Conservation (phyloP, 129 eudicot species). For the Tanacetum coccineum region DNA sequence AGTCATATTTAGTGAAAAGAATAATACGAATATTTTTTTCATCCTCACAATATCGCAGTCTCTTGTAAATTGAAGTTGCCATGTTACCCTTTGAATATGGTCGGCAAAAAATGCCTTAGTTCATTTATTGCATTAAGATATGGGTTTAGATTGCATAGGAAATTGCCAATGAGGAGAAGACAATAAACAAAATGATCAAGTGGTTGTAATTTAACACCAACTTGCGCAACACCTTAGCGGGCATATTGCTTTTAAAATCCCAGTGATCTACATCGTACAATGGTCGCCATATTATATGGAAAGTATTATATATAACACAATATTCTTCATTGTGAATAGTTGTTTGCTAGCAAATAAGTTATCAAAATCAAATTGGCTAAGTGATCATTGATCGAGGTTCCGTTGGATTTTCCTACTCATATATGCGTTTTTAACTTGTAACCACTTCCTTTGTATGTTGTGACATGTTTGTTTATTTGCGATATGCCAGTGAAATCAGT, state of each 20-base stretch:
- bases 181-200: constrained; percentile 17
- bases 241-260: not conserved
- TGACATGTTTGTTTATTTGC: too few species aligned
- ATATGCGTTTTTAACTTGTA: too few species aligned
- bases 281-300: constrained; percentile 8
- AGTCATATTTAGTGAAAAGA: constrained; percentile 10
- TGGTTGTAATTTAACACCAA: constrained; percentile 10
- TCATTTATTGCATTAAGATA: constrained; percentile 14
- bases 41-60: not conserved
- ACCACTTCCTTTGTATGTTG: too few species aligned
- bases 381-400: too few species aligned
- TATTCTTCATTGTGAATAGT: not conserved
- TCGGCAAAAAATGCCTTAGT: constrained; percentile 14
- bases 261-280: constrained; percentile 15
- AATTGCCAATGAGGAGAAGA: not conserved
- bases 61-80: not conserved
- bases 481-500: too few species aligned
- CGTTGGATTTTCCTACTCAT: too few species aligned
- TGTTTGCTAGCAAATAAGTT: not conserved
- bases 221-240: constrained; percentile 9
- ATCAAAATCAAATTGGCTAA: too few species aligned
- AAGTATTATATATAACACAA: too few species aligned
- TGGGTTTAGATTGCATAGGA: constrained; percentile 15
- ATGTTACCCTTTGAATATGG: constrained; percentile 22
- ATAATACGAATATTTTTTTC: not conserved